A percentile compares a stretch with the other conserved stretches of the same genome.
Conservation (phyloP, 2,329 filamentous ascomycete species). For the Venturia effusa region DNA sequence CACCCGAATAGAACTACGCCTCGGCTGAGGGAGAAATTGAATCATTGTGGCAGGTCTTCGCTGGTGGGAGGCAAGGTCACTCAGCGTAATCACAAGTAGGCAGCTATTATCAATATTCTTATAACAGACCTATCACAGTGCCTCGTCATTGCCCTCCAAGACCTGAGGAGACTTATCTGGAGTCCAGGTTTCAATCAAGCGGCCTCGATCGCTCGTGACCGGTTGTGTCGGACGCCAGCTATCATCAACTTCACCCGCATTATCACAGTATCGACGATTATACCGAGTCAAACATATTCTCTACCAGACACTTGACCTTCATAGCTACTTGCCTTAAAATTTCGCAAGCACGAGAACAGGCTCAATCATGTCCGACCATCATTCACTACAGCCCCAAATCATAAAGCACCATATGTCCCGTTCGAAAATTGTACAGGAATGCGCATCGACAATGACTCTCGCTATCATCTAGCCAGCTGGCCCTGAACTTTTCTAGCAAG, state of each 20-base stretch:
- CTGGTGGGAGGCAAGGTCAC: too few relatives aligned
- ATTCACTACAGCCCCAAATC: conserved; percentile 42
- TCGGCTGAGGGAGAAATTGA: not conserved
- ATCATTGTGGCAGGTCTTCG: not conserved
- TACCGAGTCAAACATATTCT: too few relatives aligned
- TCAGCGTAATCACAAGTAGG: too few relatives aligned
- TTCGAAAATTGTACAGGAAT: conserved; percentile 87
- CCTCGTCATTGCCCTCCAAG: too few relatives aligned
- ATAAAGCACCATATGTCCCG: conserved; percentile 74
- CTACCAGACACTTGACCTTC: too few relatives aligned
- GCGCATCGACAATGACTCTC: conserved; percentile 49
- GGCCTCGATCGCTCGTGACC: not conserved
- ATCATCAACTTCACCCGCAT: not conserved
- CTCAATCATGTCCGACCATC: not conserved
- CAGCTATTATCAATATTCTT: too few relatives aligned
- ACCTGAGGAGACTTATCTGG: too few relatives aligned
- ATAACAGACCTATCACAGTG: too few relatives aligned
- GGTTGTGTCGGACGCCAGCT: not conserved
- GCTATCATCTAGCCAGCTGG: conserved; percentile 36
- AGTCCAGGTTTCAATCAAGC: too few relatives aligned
- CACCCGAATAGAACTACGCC: not conserved
- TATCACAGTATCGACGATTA: too few relatives aligned
- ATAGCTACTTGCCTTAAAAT: too few relatives aligned
- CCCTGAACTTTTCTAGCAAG: conserved; percentile 54
- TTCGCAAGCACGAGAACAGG: too few relatives aligned